Base-by-base conservation (phyloP, 352 stramenopile species). In the Phytophthora rubi region DNA sequence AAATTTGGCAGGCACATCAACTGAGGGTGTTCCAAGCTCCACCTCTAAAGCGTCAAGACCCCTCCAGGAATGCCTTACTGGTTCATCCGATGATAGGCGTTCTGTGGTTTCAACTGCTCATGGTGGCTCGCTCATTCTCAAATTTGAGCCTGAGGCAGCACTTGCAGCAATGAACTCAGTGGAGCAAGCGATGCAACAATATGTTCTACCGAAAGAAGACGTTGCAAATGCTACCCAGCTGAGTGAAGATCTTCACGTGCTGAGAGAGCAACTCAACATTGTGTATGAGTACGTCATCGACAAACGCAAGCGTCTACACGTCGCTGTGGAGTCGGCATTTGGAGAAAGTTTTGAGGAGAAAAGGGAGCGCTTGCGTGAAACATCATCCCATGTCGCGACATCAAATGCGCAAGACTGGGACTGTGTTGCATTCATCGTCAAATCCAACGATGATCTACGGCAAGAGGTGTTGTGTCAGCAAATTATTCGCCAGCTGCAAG, bases 391-490 rank as follows among this genome's bases (percentile, higher is more conserved):
- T 37, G 33, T 86, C 23, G 60, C 70, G 30, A 37, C 51, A 42
- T 73, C 53, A 7, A 53, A 76, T 12, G 70, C 75, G 9, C 67
- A 59, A 7, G 71, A 78, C 45, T 95, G 88, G 88, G 82, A 93
- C 52, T 91, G 83, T 47, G 84, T 93, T 10, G 89, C 90, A 32
- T 95, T 99, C 51, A 99, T 99, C 77, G 94, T 99, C 6, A 99
- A 99, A 76, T 98, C 93, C 8, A 99, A 99, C 71, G 98, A 99
- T 68, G 97, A 99, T 72, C 76, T 99, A 51, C 86, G 97, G 21
- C 98, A 99, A 81, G 97, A 99, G 84, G 93, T 98, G 53, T 96
- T 99, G 65, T 97, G 97, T 49, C 91, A 99, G 75, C 96, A 99
- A 68, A 85, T 99, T 4, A 99, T 99, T 70, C 89, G 93, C 33